A percentile compares a stretch with the other conserved stretches of the same genome.
Conservation (phyloP, 306 rosid genomes). For the Lagenaria siceraria region DNA sequence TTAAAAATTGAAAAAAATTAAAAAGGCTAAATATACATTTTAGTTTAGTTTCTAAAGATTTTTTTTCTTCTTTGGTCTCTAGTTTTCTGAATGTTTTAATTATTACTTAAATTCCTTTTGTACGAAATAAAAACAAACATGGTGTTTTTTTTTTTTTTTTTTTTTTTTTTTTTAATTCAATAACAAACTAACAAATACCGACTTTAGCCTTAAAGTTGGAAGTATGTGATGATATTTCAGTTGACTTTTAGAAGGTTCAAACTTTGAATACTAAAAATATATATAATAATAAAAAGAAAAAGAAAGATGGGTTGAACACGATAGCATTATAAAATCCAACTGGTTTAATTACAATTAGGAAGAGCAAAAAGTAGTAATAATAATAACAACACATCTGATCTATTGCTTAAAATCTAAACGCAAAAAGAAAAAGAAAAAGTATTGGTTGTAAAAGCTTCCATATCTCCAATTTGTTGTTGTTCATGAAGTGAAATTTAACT, state of each 20-base stretch:
- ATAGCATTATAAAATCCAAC: background rate
- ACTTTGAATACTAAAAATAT: background rate
- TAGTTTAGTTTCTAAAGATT: no score
- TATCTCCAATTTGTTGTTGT: background rate
- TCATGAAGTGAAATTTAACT: background rate
- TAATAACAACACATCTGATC: background rate
- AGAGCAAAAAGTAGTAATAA: background rate
- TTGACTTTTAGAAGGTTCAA: background rate
- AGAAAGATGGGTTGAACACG: no score
- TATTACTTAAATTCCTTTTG: no score
- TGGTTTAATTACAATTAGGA: background rate
- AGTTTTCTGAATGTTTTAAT: no score
- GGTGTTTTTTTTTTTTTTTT: no score
- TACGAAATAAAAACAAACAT: no score
- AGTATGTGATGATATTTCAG: background rate
- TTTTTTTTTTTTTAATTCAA: no score
- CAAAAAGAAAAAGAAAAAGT: background rate
- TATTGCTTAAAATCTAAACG: background rate
- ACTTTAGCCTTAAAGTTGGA: background rate
- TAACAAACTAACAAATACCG: no score
- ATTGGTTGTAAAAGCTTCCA: background rate
- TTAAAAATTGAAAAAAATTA: no score
- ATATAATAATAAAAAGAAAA: no score
- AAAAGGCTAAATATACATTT: no score
- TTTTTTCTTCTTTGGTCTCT: no score